A percentile compares a stretch with the other conserved stretches of the same genome.
phyloP scores from a whole-genome alignment of 208 protist genomes.

The Porcisia hertigi region DNA sequence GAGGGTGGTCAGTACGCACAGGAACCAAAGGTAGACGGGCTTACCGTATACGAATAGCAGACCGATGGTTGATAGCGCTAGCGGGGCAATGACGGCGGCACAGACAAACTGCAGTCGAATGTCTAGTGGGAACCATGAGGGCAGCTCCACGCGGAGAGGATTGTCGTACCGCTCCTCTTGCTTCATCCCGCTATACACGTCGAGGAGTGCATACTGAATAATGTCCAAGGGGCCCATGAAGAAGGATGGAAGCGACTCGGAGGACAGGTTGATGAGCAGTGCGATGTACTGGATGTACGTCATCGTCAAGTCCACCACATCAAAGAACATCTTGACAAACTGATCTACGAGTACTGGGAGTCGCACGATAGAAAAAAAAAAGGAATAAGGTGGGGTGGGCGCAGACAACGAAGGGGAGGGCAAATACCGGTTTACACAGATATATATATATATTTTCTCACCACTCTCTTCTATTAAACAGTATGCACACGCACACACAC shows the following conservation, averaged over 20 bases:
- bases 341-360: background rate
- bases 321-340: conserved; percentile 50
- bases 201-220: conserved; percentile 36
- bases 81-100: conserved; percentile 43
- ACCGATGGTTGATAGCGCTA: conserved; percentile 51
- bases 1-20: conserved; percentile 35
- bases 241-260: conserved; percentile 46
- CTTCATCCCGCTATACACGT: conserved; percentile 18
- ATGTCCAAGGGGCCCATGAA: conserved; percentile 37
- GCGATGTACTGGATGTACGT: conserved; percentile 77
- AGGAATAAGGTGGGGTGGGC: background rate
- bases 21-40: conserved; percentile 43
- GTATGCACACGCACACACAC: background rate
- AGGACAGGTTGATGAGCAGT: conserved; percentile 55
- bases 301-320: conserved; percentile 70
- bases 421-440: background rate
- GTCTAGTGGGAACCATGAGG: conserved; percentile 67
- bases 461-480: background rate
- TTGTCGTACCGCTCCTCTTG: conserved; percentile 46
- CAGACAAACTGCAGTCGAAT: conserved; percentile 56
- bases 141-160: conserved; percentile 37
- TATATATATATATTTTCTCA: background rate
- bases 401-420: background rate
- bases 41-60: conserved; percentile 50
- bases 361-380: too few relatives aligned